These are phyloP conservation scores for Fusarium sambucinum DNA, from an alignment of 2,329 filamentous ascomycete genomes.

Conservation along the genomic window DNA sequence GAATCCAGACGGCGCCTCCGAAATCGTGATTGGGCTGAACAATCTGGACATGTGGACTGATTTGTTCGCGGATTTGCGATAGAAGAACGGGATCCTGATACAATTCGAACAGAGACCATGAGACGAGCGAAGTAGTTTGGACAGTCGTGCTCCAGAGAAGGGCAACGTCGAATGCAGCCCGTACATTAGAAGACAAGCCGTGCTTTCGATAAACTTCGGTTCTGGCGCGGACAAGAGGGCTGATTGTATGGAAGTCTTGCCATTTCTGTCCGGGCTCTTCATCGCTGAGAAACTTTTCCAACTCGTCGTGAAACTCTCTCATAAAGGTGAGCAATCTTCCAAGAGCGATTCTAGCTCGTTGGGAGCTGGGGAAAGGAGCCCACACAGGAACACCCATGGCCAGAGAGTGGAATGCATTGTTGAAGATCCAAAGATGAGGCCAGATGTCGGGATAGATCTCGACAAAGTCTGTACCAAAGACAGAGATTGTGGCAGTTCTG, in stretches of 20 bases:
- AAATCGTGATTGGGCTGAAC: conserved; percentile 54
- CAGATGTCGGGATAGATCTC: conserved; percentile 57
- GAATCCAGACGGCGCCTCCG: conserved; percentile 52
- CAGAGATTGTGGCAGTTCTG: conserved; percentile 50
- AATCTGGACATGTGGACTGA: conserved; percentile 50
- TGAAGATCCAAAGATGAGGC: conserved; percentile 55
- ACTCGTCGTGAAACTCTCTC: conserved; percentile 52
- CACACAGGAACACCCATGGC: conserved; percentile 50
- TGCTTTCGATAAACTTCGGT: conserved; percentile 49
- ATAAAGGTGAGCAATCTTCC: conserved; percentile 48
- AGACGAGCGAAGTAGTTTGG: conserved; percentile 54
- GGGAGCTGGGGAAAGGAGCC: conserved; percentile 51
- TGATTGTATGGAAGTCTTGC: conserved; percentile 55
- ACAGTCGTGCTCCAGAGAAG: conserved; percentile 56
- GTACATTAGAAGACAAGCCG: conserved; percentile 48
- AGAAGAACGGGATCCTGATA: conserved; percentile 55
- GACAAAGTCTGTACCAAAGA: conserved; percentile 58
- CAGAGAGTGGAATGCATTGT: conserved; percentile 51
- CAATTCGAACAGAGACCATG: conserved; percentile 59
- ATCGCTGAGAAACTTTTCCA: conserved; percentile 52
- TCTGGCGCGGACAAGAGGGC: conserved; percentile 50
- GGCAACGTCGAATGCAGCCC: conserved; percentile 53
- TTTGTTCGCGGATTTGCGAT: conserved; percentile 55
- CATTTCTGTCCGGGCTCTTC: conserved; percentile 52
- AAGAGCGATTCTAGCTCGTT: conserved; percentile 50